Evolutionary conservation across 352 stramenopile species (phyloP).

Genomic region (Plasmopara halstedii): DNA sequence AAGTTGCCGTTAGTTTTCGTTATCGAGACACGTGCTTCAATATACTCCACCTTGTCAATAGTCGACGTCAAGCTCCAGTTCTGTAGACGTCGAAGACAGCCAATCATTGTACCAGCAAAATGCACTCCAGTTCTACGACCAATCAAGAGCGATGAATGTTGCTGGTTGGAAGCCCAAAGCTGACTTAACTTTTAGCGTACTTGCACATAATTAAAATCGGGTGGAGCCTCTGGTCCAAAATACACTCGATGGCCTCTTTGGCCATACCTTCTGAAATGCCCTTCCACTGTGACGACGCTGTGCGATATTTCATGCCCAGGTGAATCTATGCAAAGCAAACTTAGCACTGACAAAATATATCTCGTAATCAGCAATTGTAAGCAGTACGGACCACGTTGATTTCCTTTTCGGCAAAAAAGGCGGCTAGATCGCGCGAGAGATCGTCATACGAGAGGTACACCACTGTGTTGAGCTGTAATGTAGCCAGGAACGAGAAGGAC

Average conservation of each 20-base stretch:
- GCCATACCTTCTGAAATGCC: constrained; percentile 75
- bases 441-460: constrained; percentile 84
- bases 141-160: no score
- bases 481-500: constrained; percentile 76
- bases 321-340: constrained; percentile 42
- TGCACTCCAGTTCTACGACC: constrained; percentile 58
- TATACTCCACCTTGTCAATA: constrained; percentile 80
- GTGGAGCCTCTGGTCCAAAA: constrained; percentile 69
- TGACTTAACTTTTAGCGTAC: constrained; percentile 21
- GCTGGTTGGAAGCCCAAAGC: no score
- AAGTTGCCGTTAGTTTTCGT: no score
- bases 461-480: constrained; percentile 75
- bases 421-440: constrained; percentile 60
- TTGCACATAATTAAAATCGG: constrained; percentile 87
- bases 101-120: constrained; percentile 72
- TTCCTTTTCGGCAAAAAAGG: constrained; percentile 79
- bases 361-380: neutral
- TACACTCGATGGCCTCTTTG: constrained; percentile 81
- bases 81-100: constrained; percentile 70
- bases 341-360: neutral
- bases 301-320: constrained; percentile 75
- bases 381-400: constrained; percentile 48
- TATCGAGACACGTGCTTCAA: no score
- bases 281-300: constrained; percentile 54
- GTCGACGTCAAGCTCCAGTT: constrained; percentile 83